Evolutionary conservation across 768 basidiomycete genomes (phyloP), one percentile per base, ranked within the genome.

Genomic region (Tricholomella constricta): DNA sequence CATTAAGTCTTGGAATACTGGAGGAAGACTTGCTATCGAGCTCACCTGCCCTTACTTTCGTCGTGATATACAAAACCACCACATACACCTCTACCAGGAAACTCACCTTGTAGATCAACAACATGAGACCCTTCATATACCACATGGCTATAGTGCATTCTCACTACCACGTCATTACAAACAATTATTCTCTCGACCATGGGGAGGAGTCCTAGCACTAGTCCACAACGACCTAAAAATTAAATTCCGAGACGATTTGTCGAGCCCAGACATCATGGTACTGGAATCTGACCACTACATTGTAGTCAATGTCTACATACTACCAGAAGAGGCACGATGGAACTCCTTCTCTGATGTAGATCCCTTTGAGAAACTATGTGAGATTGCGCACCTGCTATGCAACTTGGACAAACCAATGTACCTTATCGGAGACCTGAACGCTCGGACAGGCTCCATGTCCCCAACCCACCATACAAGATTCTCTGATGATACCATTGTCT

Each of bases 361-460:
- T 14, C 51, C 44, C 4, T 44, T 45, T 12, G 26, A 38, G 6
- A 44, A 38, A 32, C 45, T 52, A 7, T 29, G 17, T 25, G 51
- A 52, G 12, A 31, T 22, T 17, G 4, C 40, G n/a, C 25, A 15
- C 2, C 9, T 52, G 3, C 22, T n/a, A 4, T 27, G 1, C 1
- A 6, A 15, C 15, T 19, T 29, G 6, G 26, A 14, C 8, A 45
- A 46, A 19, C 44, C 36, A 4, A 2, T 40, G 2, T 37, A 29
- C 10, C 11, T 52, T 15, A 32, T 52, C 11, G 51, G 36, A 19
- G 44, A 52, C n/a, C 25, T 52, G 8, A 52, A 52, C 26, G 44
- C 51, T 17, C 25, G 51, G 1, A 52, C 51, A 0, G 51, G 26
- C 19, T 37, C 44, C 15, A 2, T 26, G 3, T 17, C 19, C 3